Percentiles rank a stretch among this genome's conserved stretches.
Evolutionary conservation across 345 rosid genomes (phyloP).

Genomic region (Noccaea caerulescens): DNA sequence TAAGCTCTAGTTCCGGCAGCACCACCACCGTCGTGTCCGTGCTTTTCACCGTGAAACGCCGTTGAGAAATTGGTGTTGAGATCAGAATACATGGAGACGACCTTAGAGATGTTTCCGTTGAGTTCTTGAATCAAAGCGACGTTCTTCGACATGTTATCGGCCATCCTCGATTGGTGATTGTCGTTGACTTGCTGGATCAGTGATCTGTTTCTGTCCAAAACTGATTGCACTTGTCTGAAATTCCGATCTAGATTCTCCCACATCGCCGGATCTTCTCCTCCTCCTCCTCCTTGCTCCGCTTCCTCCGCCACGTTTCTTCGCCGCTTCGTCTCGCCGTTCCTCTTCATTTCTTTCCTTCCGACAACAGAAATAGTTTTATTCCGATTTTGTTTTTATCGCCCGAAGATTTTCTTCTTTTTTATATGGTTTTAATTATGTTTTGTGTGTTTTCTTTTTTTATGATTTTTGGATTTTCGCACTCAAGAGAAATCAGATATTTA

Average conservation of each 20-base stretch:
- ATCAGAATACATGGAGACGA: constrained; percentile 78
- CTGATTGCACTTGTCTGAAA: constrained; percentile 73
- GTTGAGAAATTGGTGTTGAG: constrained; percentile 53
- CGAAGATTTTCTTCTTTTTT: constrained; percentile 1
- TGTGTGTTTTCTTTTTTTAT: neutral
- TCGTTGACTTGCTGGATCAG: constrained; percentile 90
- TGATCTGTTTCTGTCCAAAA: constrained; percentile 77
- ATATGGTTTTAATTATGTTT: neutral
- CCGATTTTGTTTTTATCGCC: neutral
- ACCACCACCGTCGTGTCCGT: constrained; percentile 39
- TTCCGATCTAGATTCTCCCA: constrained; percentile 61
- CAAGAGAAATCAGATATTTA: constrained; percentile 40
- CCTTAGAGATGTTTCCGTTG: constrained; percentile 82
- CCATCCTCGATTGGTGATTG: constrained; percentile 75
- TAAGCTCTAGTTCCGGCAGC: constrained; percentile 42
- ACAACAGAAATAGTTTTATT: neutral
- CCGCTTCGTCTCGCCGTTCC: constrained; percentile 43
- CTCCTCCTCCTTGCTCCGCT: constrained; percentile 20
- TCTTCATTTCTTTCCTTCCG: constrained; percentile 23
- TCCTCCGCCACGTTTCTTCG: constrained; percentile 43
- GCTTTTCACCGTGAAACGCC: constrained; percentile 46
- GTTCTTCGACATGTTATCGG: constrained; percentile 88
- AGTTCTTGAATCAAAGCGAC: constrained; percentile 88
- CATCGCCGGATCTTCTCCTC: constrained; percentile 58
- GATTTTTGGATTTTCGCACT: constrained; percentile 30